Evolutionary conservation across 2,329 filamentous ascomycete species (phyloP), one percentile per base, ranked within the genome.

Genomic region (Verticillium longisporum): DNA sequence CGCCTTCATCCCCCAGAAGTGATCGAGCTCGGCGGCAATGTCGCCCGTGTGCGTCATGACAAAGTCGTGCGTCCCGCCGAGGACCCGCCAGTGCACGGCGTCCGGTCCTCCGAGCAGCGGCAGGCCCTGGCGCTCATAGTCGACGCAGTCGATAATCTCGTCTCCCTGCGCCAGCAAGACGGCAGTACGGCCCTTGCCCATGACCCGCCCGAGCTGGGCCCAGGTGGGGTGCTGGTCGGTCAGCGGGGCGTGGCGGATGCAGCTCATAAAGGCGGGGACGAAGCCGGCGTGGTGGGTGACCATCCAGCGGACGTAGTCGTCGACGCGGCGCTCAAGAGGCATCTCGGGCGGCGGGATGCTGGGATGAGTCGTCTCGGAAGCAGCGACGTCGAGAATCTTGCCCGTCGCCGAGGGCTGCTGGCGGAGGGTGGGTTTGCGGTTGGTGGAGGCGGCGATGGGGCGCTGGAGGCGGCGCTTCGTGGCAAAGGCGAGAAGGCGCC

Each of bases 41-140:
- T 74, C 69, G 6, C 71, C 67, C 0, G 75, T 69, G 62, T 82
- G 77, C n/a, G 83, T 84, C 75, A 87, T 86, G 15, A 85, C 83
- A 66, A 88, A 87, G 64, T 88, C 84, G 66, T 88, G 85, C 1
- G 78, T 80, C 1, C 83, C 83, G 0, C 78, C 77, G 1, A 87
- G 72, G 11, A 82, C 69, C 37, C 73, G 77, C 79, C 83, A 85
- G 53, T 73, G 71, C 6, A 86, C 77, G 14, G 76, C 76, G 0
- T 77, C 75, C 57, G 72, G 70, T 10, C 84, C 83, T 14, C 81
- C 82, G 50, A 83, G 67, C 18, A 85, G 71, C 21, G 80, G 79
- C 60, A 84, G 70, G 3, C 76, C 82, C 54, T 84, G 80, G 33
- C 71, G 69, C 56, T 72, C 71, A 66, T 84, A 85, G 57, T 81